A percentile compares a stretch with the other conserved stretches of the same genome.
Conservation (phyloP, 2,329 filamentous ascomycete genomes). For the Dendrostoma leiphaemia region DNA sequence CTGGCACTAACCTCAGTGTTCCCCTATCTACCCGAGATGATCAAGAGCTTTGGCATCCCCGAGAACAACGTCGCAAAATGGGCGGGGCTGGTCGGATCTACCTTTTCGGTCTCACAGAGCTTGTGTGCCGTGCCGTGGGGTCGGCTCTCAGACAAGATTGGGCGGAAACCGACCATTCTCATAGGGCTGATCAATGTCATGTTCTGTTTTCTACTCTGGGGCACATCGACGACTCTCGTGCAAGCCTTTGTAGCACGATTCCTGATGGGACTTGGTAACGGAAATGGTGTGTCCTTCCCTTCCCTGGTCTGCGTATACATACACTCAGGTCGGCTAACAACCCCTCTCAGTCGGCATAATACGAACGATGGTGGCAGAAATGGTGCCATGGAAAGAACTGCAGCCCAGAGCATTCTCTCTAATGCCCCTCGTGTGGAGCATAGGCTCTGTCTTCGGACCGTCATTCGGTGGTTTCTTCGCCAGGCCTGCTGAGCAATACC, state of each 20-base stretch:
- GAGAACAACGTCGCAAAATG: constrained; percentile 74
- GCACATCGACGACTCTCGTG: constrained; percentile 72
- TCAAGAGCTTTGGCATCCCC: constrained; percentile 71
- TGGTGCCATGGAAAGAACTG: constrained; percentile 82
- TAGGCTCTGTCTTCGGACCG: constrained; percentile 86
- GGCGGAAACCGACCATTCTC: constrained; percentile 80
- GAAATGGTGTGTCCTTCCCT: constrained; percentile 59
- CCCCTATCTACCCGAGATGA: constrained; percentile 76
- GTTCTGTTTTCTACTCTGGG: constrained; percentile 77
- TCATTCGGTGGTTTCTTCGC: constrained; percentile 85
- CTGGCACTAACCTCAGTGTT: constrained; percentile 70
- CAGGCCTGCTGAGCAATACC: constrained; percentile 73
- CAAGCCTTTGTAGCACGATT: constrained; percentile 79
- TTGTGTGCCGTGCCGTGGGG: constrained; percentile 74
- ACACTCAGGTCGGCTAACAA: constrained; percentile 11
- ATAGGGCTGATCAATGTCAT: constrained; percentile 74
- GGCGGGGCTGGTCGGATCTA: constrained; percentile 72
- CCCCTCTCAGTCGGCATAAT: constrained; percentile 81
- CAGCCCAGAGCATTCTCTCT: constrained; percentile 88
- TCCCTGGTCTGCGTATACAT: constrained; percentile 17
- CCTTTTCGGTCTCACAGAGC: constrained; percentile 72
- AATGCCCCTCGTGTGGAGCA: constrained; percentile 87
- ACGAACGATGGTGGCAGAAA: constrained; percentile 86
- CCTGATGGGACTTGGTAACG: constrained; percentile 80
- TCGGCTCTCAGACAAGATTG: constrained; percentile 71